Percentiles rank a stretch among this genome's conserved stretches.
phyloP scores from a whole-genome alignment of 148 eudicot genomes.

The Diospyros lotus region DNA sequence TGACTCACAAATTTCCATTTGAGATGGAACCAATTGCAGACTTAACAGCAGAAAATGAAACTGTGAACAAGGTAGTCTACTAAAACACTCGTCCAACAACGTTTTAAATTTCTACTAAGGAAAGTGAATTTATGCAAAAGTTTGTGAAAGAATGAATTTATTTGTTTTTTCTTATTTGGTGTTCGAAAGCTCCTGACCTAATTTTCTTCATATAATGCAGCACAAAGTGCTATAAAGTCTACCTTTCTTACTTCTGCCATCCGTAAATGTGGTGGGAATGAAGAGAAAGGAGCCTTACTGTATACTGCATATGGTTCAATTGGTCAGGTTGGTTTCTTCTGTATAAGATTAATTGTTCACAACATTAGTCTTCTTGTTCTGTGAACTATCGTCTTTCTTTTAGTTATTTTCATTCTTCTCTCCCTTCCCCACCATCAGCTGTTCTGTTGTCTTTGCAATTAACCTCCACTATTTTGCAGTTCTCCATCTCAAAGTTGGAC shows the following conservation, averaged over 20 bases:
- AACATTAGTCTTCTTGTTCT: neutral
- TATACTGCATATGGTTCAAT: conserved; percentile 87
- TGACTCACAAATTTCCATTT: neutral
- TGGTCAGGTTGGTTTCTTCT: conserved; percentile 65
- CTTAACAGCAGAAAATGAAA: neutral
- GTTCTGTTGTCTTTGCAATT: too few species aligned
- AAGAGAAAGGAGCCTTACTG: conserved; percentile 74
- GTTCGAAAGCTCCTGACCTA: conserved; percentile 7
- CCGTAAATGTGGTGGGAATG: conserved; percentile 97
- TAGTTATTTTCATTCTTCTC: too few species aligned
- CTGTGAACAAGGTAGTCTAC: neutral
- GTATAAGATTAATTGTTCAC: neutral
- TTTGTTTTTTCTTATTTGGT: neutral
- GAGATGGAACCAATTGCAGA: neutral
- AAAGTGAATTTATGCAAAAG: neutral
- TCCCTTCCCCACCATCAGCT: too few species aligned
- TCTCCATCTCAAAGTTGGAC: too few species aligned
- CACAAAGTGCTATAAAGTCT: conserved; percentile 76
- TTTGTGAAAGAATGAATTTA: neutral
- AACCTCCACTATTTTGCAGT: too few species aligned
- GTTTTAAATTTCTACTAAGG: neutral
- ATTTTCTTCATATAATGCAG: conserved; percentile 36
- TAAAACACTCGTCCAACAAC: neutral
- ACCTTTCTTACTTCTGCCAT: conserved; percentile 86
- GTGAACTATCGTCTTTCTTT: too few species aligned